Evolutionary conservation across 305 asterid genomes (phyloP), one percentile per base, ranked within the genome.

Genomic region (Fraxinus velutina): DNA sequence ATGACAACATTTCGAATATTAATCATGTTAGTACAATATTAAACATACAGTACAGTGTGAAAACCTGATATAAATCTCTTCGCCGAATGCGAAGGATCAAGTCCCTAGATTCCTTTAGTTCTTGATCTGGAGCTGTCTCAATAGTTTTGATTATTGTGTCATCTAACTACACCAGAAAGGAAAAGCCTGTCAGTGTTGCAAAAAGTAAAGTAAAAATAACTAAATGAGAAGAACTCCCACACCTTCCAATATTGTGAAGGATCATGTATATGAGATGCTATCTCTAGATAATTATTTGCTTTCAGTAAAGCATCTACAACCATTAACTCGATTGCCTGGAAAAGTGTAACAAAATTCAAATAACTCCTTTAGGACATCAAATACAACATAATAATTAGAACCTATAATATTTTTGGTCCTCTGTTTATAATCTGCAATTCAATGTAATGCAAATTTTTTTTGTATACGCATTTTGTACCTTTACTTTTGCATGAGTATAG

Each of bases 211-310:
- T 36, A 77, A 32, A 84, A 7, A 62, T 44, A 57, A 52, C 39
- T 77, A 64, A 79, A 1, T 79, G n/a, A 50, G 73, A 81, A 83
- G 70, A 80, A 82, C 79, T 80, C 78, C 50, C 86, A 66, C 22
- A 93, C 98, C 97, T 95, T 95, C 99, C 99, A 95, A 88, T 88
- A 95, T 81, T 91, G 84, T 82, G 97, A 86, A 44, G 98, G 98
- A 77, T 95, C 97, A 50, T 90, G 91, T 84, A 92, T 88, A 86
- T 89, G 80, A 84, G 98, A 95, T 87, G 98, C 80, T 80, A 95
- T 93, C 50, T 90, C 80, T 73, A 93, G 87, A 86, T 88, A 91
- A 85, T 75, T 86, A 68, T 95, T 92, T 72, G 99, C 99, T 66
- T 92, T 89, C 88, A 93, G 90, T 47, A 95, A 86, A 71, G 99